phyloP scores from a whole-genome alignment of 2,329 filamentous ascomycete genomes.

The Fusarium sp. region DNA sequence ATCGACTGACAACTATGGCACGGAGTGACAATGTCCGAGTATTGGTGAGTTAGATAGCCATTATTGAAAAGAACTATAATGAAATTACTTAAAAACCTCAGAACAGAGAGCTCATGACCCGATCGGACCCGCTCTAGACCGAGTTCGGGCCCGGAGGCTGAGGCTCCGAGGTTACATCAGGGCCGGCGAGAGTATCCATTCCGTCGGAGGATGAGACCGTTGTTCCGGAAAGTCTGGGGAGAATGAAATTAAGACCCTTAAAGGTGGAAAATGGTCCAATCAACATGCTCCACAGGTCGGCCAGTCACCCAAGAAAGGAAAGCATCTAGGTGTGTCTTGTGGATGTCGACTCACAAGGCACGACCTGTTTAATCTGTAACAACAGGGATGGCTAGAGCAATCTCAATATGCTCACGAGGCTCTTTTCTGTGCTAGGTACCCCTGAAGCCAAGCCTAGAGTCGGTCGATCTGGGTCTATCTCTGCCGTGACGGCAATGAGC shows the following conservation, averaged over 20 bases:
- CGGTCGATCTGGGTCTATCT: background rate
- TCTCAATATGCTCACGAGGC: background rate
- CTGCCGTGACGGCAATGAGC: background rate
- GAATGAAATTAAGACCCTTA: background rate
- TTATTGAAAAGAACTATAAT: background rate
- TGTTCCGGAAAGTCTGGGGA: constrained; percentile 1
- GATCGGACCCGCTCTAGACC: background rate
- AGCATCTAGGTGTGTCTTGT: background rate
- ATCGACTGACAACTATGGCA: constrained; percentile 2
- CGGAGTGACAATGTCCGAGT: constrained; percentile 4
- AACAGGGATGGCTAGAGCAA: background rate
- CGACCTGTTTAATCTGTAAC: background rate
- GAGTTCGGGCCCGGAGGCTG: constrained; percentile 25
- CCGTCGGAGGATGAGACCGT: constrained; percentile 23
- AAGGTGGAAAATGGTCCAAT: background rate
- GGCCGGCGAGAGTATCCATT: background rate
- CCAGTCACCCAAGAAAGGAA: background rate
- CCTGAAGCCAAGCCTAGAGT: background rate
- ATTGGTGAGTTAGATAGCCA: background rate
- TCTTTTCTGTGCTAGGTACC: background rate
- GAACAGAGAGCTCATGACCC: background rate
- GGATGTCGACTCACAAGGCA: background rate
- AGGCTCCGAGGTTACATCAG: constrained; percentile 24
- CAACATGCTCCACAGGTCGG: background rate
- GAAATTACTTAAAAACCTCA: background rate